These are phyloP conservation scores for Entonaema liquescens DNA, from an alignment of 495 filamentous ascomycete species.

Conservation along the genomic window DNA sequence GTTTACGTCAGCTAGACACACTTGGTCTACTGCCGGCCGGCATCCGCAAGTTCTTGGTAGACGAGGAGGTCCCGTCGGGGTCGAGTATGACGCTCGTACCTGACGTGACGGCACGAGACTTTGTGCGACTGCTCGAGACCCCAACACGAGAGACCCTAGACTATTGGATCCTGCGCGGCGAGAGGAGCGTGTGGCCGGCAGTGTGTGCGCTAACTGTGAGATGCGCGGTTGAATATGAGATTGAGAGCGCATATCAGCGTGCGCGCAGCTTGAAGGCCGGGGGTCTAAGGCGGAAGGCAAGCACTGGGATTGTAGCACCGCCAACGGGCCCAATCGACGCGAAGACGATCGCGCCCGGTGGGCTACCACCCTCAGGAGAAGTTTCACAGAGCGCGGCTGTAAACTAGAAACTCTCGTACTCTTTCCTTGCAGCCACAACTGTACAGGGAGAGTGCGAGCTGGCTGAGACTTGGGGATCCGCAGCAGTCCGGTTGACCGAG, in stretches of 20 bases:
- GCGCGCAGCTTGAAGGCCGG: conserved; percentile 68
- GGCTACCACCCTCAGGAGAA: background rate
- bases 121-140: conserved; percentile 78
- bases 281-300: conserved; percentile 52
- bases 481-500: background rate
- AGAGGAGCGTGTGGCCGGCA: conserved; percentile 92
- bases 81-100: conserved; percentile 85
- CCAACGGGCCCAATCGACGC: background rate
- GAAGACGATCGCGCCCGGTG: background rate
- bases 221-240: conserved; percentile 86
- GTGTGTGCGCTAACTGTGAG: conserved; percentile 81
- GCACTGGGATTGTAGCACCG: conserved; percentile 30
- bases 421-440: background rate
- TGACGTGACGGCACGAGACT: conserved; percentile 74
- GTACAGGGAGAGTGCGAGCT: background rate
- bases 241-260: conserved; percentile 84
- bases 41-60: conserved; percentile 81
- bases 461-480: background rate
- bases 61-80: conserved; percentile 80
- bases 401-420: background rate
- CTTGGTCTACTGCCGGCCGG: conserved; percentile 73
- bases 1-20: conserved; percentile 82
- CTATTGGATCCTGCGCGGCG: conserved; percentile 86
- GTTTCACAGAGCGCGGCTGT: background rate
- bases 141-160: conserved; percentile 79